Percentiles rank a stretch among this genome's conserved stretches.
phyloP scores from a whole-genome alignment of 768 basidiomycete genomes.

The Scleroderma citrinum region DNA sequence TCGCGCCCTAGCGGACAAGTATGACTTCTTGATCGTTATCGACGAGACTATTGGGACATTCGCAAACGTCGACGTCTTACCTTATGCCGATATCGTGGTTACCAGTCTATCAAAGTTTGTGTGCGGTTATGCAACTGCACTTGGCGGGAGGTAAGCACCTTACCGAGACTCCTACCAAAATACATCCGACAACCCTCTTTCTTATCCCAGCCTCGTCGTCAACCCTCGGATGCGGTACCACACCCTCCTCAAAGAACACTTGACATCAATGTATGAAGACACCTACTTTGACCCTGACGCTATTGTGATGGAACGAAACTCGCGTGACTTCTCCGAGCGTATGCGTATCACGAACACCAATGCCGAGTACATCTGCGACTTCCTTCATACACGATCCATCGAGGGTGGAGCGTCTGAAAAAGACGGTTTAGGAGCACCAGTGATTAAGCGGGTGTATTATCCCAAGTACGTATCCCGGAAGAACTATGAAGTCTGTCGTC shows the following conservation, averaged over 20 bases:
- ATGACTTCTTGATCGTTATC: slow-evolving; percentile 81
- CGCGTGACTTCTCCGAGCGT: slow-evolving; percentile 81
- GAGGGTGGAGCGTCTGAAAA: slow-evolving; percentile 32
- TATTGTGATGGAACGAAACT: slow-evolving; percentile 96
- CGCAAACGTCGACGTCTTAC: slow-evolving; percentile 85
- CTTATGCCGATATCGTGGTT: slow-evolving; percentile 82
- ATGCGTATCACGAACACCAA: slow-evolving; percentile 75
- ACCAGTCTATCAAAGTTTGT: slow-evolving; percentile 93
- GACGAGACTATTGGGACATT: slow-evolving; percentile 97
- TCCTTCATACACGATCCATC: slow-evolving; percentile 56
- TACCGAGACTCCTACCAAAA: background rate
- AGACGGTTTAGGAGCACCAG: slow-evolving; percentile 12
- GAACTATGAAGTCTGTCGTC: slow-evolving; percentile 67
- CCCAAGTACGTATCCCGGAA: slow-evolving; percentile 73
- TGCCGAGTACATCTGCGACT: slow-evolving; percentile 75
- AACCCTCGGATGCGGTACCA: slow-evolving; percentile 78
- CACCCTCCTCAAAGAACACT: slow-evolving; percentile 50
- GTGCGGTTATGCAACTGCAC: slow-evolving; percentile 89
- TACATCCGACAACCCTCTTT: background rate
- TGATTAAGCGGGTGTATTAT: slow-evolving; percentile 85
- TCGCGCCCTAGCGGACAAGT: slow-evolving; percentile 75
- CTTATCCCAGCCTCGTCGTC: slow-evolving; percentile 61
- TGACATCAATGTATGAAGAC: slow-evolving; percentile 68
- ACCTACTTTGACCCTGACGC: slow-evolving; percentile 87
- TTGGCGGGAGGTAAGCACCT: slow-evolving; percentile 85